phyloP scores from a whole-genome alignment of 768 basidiomycete genomes.

The Mycena pura region DNA sequence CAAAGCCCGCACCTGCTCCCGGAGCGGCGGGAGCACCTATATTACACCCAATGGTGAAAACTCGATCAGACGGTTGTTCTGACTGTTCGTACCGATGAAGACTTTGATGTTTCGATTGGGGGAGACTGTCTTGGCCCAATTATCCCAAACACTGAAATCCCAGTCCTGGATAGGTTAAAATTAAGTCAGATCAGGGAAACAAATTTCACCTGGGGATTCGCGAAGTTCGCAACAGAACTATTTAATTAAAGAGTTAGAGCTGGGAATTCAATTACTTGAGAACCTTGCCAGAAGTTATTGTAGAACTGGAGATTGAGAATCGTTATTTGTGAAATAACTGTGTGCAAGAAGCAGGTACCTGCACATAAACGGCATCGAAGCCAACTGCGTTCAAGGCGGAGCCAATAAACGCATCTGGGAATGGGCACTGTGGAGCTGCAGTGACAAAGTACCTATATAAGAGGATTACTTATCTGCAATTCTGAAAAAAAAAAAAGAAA shows the following conservation, averaged over 20 bases:
- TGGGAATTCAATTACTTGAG: neutral
- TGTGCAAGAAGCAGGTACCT: slow-evolving; percentile 55
- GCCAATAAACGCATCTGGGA: slow-evolving; percentile 71
- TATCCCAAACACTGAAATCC: slow-evolving; percentile 56
- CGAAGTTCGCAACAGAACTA: slow-evolving; percentile 3
- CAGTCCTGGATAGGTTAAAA: slow-evolving; percentile 43
- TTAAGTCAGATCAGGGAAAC: neutral
- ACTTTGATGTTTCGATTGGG: slow-evolving; percentile 64
- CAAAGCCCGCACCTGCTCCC: slow-evolving; percentile 56
- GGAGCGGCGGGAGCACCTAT: slow-evolving; percentile 59
- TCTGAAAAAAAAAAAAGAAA: neutral
- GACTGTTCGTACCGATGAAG: slow-evolving; percentile 52
- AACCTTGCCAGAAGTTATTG: slow-evolving; percentile 61
- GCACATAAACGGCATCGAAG: slow-evolving; percentile 78
- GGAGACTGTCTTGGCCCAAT: slow-evolving; percentile 67
- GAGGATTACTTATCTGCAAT: neutral
- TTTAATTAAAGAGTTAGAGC: neutral
- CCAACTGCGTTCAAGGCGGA: slow-evolving; percentile 61
- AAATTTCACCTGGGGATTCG: neutral
- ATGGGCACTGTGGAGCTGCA: slow-evolving; percentile 69
- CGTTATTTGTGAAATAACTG: neutral
- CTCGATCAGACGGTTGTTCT: too few species aligned
- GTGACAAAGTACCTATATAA: slow-evolving; percentile 61
- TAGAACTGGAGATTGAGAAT: slow-evolving; percentile 30
- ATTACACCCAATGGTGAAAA: too few species aligned